A percentile compares a stretch with the other conserved stretches of the same genome.
Conservation (phyloP, 305 asterid species). For the Fraxinus paxiana region DNA sequence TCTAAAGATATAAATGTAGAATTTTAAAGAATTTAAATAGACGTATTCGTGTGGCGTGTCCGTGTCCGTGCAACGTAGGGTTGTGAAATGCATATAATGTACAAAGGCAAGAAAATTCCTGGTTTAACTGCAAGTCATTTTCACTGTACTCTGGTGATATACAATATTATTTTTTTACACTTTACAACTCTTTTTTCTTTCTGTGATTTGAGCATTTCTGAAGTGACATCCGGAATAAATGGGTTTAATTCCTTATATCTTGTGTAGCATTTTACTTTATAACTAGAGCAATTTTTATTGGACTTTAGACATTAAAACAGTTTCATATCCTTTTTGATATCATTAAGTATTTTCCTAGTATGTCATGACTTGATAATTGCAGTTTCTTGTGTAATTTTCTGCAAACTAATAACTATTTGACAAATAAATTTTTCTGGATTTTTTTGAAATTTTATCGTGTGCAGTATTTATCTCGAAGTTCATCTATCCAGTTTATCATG, state of each 20-base stretch:
- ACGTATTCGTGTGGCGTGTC: background rate
- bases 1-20: background rate
- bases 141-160: background rate
- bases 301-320: background rate
- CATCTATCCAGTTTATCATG: slow-evolving; percentile 41
- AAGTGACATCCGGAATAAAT: background rate
- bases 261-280: background rate
- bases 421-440: slow-evolving; percentile 15
- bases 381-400: slow-evolving; percentile 12
- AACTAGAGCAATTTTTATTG: background rate
- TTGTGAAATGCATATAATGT: background rate
- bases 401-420: slow-evolving; percentile 18
- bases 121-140: background rate
- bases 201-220: background rate
- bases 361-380: background rate
- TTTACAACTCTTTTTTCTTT: background rate
- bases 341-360: background rate
- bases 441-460: slow-evolving; percentile 20
- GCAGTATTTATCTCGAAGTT: slow-evolving; percentile 20
- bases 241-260: background rate
- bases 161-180: background rate
- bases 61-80: background rate
- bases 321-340: background rate
- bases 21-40: background rate
- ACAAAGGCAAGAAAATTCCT: background rate